Percentiles rank a stretch among this genome's conserved stretches.
Evolutionary conservation across 176 grass and related monocot genomes (phyloP).

Genomic region (Eleusine coracana): DNA sequence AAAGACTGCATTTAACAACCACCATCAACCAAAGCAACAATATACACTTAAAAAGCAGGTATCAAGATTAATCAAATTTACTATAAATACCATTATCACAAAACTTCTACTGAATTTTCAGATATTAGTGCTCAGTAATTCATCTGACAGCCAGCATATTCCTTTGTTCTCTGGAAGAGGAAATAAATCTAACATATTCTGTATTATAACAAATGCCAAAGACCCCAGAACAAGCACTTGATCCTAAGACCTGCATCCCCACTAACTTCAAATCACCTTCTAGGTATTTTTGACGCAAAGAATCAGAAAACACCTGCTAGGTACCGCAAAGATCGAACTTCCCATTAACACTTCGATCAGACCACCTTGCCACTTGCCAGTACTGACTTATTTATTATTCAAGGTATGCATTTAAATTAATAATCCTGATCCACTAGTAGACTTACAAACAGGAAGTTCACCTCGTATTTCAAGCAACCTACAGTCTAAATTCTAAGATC

Average conservation of each 20-base stretch:
- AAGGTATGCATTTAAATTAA: not conserved
- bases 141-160: not conserved
- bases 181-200: not conserved
- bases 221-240: not conserved
- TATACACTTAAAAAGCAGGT: not conserved
- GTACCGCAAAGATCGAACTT: conserved; percentile 14
- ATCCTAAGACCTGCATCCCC: conserved; percentile 15
- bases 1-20: conserved; percentile 46
- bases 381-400: conserved; percentile 17
- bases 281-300: not conserved
- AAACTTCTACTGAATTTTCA: not conserved
- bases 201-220: conserved; percentile 7
- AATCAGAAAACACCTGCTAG: not conserved
- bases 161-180: not conserved
- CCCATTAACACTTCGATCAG: not conserved
- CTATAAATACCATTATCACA: conserved; percentile 12
- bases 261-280: conserved; percentile 16
- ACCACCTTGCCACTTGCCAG: not conserved
- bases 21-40: conserved; percentile 39
- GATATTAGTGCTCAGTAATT: conserved; percentile 6
- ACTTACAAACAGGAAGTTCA: too few relatives aligned
- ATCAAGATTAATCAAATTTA: conserved; percentile 16
- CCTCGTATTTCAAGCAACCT: not conserved
- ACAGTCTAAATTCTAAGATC: conserved; percentile 2
- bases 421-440: not conserved